Percentiles rank a stretch among this genome's conserved stretches.
phyloP scores from a whole-genome alignment of 305 asterid species.

The Solanum hybrid region DNA sequence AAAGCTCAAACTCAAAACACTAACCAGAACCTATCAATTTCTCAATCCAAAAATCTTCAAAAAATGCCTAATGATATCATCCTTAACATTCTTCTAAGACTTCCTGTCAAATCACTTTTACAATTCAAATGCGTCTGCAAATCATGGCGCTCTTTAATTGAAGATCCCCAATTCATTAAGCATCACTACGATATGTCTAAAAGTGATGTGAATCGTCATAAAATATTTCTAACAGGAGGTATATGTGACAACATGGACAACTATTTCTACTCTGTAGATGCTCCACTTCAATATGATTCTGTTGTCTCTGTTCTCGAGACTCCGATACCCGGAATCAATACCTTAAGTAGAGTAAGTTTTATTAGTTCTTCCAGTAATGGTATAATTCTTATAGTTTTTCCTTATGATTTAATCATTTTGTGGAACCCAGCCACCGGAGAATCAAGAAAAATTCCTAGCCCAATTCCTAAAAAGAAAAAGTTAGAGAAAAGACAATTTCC shows the following conservation, averaged over 20 bases:
- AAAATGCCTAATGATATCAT: not conserved
- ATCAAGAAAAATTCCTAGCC: not conserved
- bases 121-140: not conserved
- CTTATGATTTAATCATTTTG: not conserved
- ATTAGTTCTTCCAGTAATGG: not conserved
- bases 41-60: not conserved
- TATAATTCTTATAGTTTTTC: not conserved
- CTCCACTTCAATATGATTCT: not conserved
- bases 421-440: not conserved
- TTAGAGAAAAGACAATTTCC: not conserved
- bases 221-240: not conserved
- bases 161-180: not conserved
- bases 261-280: not conserved
- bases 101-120: not conserved
- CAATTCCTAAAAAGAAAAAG: not conserved
- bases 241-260: not conserved
- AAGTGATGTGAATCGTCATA: not conserved
- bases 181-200: not conserved
- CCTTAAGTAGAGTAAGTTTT: not conserved
- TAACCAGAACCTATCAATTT: not conserved
- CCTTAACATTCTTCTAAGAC: not conserved
- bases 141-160: not conserved
- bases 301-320: not conserved
- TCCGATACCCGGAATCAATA: not conserved
- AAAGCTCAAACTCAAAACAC: not conserved